phyloP scores from a whole-genome alignment of 257 asterid genomes.

The Solanum bukasovii region DNA sequence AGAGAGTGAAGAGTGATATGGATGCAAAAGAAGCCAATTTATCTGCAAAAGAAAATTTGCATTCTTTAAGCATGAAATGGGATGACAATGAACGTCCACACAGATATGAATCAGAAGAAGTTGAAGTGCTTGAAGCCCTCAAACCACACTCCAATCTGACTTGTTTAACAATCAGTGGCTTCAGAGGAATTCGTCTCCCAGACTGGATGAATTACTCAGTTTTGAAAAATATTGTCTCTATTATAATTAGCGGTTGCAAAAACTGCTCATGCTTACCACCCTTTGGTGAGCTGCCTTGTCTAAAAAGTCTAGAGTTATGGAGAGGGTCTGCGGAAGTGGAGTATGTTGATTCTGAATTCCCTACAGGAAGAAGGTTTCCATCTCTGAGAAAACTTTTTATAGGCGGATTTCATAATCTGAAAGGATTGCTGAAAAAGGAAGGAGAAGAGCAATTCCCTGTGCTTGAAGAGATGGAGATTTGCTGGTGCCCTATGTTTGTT shows the following conservation, averaged over 20 bases:
- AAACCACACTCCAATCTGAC: neutral
- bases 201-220: neutral
- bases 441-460: neutral
- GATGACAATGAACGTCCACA: neutral
- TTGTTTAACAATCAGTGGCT: neutral
- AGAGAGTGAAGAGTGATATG: neutral
- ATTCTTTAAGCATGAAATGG: neutral
- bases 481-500: too few relatives aligned
- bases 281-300: neutral
- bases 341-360: neutral
- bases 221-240: too few relatives aligned
- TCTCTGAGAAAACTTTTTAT: neutral
- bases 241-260: accelerated
- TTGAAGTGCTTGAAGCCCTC: neutral
- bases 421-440: neutral
- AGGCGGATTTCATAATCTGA: neutral
- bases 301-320: neutral
- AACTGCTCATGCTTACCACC: neutral
- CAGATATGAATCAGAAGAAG: neutral
- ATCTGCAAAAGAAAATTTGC: neutral
- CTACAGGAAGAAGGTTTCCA: neutral
- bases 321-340: neutral
- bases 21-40: neutral
- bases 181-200: neutral
- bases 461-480: neutral